Conservation (phyloP, 2,329 filamentous ascomycete species). For the Alternaria sp. region DNA sequence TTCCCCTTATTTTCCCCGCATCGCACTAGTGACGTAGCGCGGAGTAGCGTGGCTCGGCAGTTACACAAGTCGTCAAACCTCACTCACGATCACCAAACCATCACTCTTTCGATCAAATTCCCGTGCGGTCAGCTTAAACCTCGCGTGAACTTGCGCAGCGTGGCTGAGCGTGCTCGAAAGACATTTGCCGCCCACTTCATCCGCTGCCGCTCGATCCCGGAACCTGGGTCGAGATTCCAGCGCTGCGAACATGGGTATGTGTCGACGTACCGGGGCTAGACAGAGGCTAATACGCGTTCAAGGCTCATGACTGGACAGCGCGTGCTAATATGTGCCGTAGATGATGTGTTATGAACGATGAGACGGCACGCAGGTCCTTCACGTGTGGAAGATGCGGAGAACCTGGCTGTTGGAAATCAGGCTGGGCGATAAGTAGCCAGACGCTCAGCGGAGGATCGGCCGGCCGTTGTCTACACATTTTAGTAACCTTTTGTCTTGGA, state of each 20-base stretch:
- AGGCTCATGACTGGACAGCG: neutral
- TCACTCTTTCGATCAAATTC: neutral
- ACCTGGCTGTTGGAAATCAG: neutral
- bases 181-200: conserved; percentile 7
- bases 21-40: conserved; percentile 7
- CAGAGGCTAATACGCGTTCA: neutral
- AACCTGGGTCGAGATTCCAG: neutral
- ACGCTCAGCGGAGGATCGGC: neutral
- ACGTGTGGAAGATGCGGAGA: neutral
- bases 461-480: neutral
- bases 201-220: neutral
- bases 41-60: conserved; percentile 12
- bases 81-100: neutral
- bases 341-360: neutral
- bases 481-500: neutral
- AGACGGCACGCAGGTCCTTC: neutral
- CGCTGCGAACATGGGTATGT: neutral
- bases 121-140: neutral
- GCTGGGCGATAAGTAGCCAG: neutral
- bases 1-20: conserved; percentile 14
- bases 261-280: neutral
- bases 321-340: neutral
- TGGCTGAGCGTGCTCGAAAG: neutral
- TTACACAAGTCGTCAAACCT: conserved; percentile 2
- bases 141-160: neutral